A percentile compares a stretch with the other conserved stretches of the same genome.
These are phyloP conservation scores for Magnaporthiopsis incrustans DNA, from an alignment of 2,329 filamentous ascomycete genomes.

Conservation along the genomic window DNA sequence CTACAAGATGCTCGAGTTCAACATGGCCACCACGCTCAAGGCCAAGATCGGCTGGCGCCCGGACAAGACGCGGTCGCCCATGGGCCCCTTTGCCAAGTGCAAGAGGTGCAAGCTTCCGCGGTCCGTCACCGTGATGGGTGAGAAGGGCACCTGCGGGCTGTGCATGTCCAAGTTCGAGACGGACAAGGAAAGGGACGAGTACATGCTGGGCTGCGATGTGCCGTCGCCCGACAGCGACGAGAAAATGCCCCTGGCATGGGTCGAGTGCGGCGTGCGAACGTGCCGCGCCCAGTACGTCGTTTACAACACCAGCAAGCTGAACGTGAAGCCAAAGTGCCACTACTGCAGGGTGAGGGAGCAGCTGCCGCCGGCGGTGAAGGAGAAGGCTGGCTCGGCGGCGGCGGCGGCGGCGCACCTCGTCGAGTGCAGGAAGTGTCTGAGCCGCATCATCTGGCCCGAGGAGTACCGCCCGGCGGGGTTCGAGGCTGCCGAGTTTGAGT, in stretches of 20 bases:
- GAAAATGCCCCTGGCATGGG: slow-evolving; percentile 31
- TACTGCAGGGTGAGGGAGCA: slow-evolving; percentile 30
- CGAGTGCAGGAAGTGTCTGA: slow-evolving; percentile 36
- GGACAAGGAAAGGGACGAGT: slow-evolving; percentile 16
- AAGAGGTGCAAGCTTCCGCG: slow-evolving; percentile 33
- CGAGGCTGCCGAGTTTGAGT: slow-evolving; percentile 26
- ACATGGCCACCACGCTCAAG: slow-evolving; percentile 34
- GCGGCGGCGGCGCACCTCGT: slow-evolving; percentile 16
- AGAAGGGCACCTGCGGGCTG: slow-evolving; percentile 30
- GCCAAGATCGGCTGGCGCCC: slow-evolving; percentile 38
- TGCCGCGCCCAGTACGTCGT: slow-evolving; percentile 44
- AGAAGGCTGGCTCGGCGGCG: slow-evolving; percentile 11
- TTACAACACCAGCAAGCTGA: slow-evolving; percentile 32
- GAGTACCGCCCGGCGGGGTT: slow-evolving; percentile 31
- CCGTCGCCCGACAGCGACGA: slow-evolving; percentile 24
- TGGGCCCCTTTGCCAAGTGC: slow-evolving; percentile 36
- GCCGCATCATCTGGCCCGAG: slow-evolving; percentile 37
- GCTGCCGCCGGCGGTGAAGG: not conserved
- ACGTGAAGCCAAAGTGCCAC: slow-evolving; percentile 38
- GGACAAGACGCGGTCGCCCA: slow-evolving; percentile 29
- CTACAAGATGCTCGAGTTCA: slow-evolving; percentile 37
- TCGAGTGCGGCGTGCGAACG: slow-evolving; percentile 33
- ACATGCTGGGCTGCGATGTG: slow-evolving; percentile 14
- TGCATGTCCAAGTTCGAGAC: slow-evolving; percentile 23
- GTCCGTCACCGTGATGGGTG: slow-evolving; percentile 41